A percentile compares a stretch with the other conserved stretches of the same genome.
Conservation (phyloP, 352 stramenopile genomes). For the Pythium chondricola region DNA sequence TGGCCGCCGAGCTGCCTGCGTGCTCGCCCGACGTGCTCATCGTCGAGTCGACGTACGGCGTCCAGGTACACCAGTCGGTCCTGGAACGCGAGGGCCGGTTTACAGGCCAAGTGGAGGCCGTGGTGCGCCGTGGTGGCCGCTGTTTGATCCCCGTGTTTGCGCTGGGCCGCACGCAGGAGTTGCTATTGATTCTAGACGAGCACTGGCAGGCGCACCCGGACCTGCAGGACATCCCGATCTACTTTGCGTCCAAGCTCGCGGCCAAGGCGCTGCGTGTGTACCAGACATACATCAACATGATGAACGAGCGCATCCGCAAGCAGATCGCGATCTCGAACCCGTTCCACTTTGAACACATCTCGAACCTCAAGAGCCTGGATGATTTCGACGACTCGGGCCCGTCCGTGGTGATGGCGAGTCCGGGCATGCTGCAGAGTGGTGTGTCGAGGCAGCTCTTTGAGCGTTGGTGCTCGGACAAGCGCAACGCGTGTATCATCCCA, state of each 20-base stretch:
- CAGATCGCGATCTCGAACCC: constrained; percentile 98
- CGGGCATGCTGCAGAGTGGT: constrained; percentile 98
- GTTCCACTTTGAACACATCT: constrained; percentile 97
- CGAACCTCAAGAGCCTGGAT: constrained; percentile 95
- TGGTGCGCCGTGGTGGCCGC: constrained; percentile 94
- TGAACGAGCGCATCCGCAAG: constrained; percentile 97
- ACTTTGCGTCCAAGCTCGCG: constrained; percentile 97
- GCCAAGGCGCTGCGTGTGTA: constrained; percentile 96
- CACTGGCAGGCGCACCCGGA: constrained; percentile 95
- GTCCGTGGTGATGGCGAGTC: constrained; percentile 98
- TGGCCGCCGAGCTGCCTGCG: constrained; percentile 82
- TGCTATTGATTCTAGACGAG: constrained; percentile 99
- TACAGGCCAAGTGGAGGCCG: constrained; percentile 93
- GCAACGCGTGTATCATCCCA: constrained; percentile 98
- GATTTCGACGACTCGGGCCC: constrained; percentile 96
- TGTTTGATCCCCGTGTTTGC: constrained; percentile 99
- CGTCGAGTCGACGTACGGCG: constrained; percentile 97
- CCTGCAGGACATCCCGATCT: constrained; percentile 97
- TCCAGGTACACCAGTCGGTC: constrained; percentile 95
- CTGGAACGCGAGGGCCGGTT: constrained; percentile 96
- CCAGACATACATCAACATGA: constrained; percentile 99
- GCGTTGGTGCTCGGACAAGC: constrained; percentile 95
- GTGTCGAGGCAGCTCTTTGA: constrained; percentile 97
- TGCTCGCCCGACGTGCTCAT: constrained; percentile 98
- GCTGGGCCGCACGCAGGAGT: constrained; percentile 96